Evolutionary conservation across 257 asterid species (phyloP).

Genomic region (Capsicum rhomboideum): DNA sequence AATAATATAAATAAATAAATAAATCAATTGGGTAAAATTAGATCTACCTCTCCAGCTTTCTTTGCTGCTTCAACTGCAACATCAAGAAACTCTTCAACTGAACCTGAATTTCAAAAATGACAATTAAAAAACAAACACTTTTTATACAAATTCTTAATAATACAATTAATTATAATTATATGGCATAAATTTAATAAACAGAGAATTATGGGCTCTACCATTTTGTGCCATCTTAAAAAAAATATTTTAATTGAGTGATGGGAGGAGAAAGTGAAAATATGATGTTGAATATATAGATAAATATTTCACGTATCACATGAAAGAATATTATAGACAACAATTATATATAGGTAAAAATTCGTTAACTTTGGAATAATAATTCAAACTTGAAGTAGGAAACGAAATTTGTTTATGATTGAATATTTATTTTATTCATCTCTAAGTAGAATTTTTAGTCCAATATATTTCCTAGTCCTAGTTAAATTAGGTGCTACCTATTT

Average conservation of each 20-base stretch:
- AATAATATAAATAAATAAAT: not conserved
- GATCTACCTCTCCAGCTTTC: conserved; percentile 63
- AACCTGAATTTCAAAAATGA: conserved; percentile 24
- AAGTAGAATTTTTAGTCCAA: not conserved
- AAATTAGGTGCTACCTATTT: too few relatives aligned
- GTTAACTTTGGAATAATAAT: not conserved
- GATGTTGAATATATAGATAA: not conserved
- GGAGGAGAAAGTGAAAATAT: not conserved
- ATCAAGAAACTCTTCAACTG: conserved; percentile 46
- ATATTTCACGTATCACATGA: not conserved
- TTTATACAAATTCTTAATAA: not conserved
- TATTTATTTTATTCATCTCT: not conserved
- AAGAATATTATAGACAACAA: not conserved
- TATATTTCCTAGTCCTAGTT: too few relatives aligned
- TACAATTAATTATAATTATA: not conserved
- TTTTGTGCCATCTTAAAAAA: conserved; percentile 37
- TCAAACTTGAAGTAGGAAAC: not conserved
- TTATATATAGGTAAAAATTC: not conserved
- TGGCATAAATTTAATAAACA: not conserved
- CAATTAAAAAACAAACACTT: not conserved
- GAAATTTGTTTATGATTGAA: not conserved
- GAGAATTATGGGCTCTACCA: conserved; percentile 23
- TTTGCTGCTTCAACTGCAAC: conserved; percentile 64
- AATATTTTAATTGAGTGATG: conserved; percentile 10
- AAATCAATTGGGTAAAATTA: not conserved